Evolutionary conservation across 2,329 filamentous ascomycete species (phyloP).

Genomic region (Colletotrichum lentis): DNA sequence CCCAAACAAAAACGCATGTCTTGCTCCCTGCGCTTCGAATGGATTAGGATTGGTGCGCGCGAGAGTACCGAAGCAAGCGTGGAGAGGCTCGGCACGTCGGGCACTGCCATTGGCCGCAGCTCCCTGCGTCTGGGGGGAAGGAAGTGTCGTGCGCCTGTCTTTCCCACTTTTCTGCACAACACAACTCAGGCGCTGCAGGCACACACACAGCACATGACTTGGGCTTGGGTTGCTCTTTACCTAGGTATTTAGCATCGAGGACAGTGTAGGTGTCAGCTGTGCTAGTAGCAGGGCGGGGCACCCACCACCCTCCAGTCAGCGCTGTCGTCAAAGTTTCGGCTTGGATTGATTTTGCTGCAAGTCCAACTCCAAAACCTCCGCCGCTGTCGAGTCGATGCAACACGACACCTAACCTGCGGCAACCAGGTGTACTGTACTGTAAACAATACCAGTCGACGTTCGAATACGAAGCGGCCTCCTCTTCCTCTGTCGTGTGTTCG

Average conservation of each 20-base stretch:
- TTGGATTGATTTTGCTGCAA: constrained; percentile 1
- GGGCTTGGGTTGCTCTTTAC: neutral
- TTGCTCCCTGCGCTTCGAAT: constrained; percentile 2
- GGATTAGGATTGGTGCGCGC: constrained; percentile 24
- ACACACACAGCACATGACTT: neutral
- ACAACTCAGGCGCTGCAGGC: constrained; percentile 28
- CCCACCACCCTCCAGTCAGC: too few relatives aligned
- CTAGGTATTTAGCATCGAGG: neutral
- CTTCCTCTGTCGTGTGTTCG: constrained; percentile 13
- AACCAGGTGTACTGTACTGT: too few relatives aligned
- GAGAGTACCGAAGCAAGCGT: constrained; percentile 18
- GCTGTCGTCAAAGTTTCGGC: constrained; percentile 4
- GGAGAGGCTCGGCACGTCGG: constrained; percentile 19
- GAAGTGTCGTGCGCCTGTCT: neutral
- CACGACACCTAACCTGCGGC: neutral
- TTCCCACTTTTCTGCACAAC: constrained; percentile 34
- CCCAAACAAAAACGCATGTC: constrained; percentile 2
- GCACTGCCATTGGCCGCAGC: constrained; percentile 11
- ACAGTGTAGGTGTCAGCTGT: constrained; percentile 19
- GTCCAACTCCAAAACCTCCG: constrained; percentile 8
- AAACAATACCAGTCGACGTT: neutral
- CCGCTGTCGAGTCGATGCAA: neutral
- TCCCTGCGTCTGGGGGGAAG: neutral
- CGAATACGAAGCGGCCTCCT: neutral
- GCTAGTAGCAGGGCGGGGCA: neutral